Conservation (phyloP, 2,329 filamentous ascomycete species). For the Hypoxylon sp. region DNA sequence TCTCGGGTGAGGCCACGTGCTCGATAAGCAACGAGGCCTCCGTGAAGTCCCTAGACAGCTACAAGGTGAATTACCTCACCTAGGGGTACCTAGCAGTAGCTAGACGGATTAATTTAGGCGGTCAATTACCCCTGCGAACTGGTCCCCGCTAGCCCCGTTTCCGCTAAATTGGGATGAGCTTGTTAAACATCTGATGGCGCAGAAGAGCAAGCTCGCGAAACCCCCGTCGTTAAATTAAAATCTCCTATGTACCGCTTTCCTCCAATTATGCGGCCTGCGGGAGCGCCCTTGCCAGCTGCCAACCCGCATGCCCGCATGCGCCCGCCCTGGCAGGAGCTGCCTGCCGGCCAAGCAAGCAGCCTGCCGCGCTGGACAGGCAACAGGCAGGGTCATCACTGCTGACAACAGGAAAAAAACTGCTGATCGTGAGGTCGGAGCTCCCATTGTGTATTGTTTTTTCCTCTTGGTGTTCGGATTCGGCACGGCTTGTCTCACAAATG, state of each 20-base stretch:
- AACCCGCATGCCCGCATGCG: no score
- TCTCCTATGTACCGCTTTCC: conserved; percentile 3
- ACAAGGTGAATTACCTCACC: not conserved
- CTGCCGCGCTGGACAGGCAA: not conserved
- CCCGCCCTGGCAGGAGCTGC: no score
- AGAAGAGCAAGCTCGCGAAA: not conserved
- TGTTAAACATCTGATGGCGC: not conserved
- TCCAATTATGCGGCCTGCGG: no score
- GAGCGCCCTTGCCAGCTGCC: no score
- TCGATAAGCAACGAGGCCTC: conserved; percentile 7
- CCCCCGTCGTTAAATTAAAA: conserved; percentile 11
- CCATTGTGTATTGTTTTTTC: conserved; percentile 23
- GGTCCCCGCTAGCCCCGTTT: conserved; percentile 1
- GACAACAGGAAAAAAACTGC: conserved; percentile 32
- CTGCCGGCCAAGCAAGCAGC: no score
- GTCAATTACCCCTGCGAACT: not conserved
- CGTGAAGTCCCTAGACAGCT: no score
- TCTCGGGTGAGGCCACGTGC: not conserved
- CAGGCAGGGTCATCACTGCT: conserved; percentile 25
- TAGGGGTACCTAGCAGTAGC: not conserved
- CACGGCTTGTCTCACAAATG: conserved; percentile 34
- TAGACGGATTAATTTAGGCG: not conserved
- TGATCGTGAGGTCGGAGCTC: conserved; percentile 32
- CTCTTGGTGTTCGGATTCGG: conserved; percentile 36
- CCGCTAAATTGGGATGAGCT: conserved; percentile 29